phyloP scores from a whole-genome alignment of 352 stramenopile genomes.

The Globisporangium ultimum region DNA sequence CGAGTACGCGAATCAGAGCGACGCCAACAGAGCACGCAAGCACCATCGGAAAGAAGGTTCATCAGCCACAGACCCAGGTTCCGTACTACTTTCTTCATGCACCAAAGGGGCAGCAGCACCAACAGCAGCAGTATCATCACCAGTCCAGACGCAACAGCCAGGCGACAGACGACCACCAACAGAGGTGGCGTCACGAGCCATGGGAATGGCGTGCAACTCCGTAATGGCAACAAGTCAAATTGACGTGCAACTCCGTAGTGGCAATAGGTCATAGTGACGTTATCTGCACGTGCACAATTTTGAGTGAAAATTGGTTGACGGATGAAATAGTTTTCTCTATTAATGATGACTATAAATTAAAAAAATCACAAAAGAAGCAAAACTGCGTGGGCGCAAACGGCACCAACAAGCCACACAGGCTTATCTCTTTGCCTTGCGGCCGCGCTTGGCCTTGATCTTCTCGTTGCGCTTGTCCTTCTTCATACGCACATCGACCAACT shows the following conservation, averaged over 20 bases:
- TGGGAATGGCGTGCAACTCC: conserved; percentile 39
- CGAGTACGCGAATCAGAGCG: not conserved
- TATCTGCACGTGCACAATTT: too few species aligned
- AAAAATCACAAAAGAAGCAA: conserved; percentile 7
- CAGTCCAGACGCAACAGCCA: not conserved
- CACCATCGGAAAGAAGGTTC: not conserved
- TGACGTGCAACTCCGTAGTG: conserved; percentile 1
- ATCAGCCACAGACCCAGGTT: conserved; percentile 1
- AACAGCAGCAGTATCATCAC: conserved; percentile 6
- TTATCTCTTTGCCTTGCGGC: conserved; percentile 88
- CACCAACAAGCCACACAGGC: conserved; percentile 2
- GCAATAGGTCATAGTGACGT: not conserved
- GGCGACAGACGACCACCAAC: conserved; percentile 1
- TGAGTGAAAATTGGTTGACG: not conserved
- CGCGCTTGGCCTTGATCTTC: conserved; percentile 77
- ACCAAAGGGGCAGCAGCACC: conserved; percentile 4
- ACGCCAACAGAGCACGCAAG: not conserved
- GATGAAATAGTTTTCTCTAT: conserved; percentile 1
- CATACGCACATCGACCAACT: conserved; percentile 98
- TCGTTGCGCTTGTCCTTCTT: conserved; percentile 95
- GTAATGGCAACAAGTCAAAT: not conserved
- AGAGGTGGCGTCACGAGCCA: conserved; percentile 24
- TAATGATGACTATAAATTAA: conserved; percentile 12
- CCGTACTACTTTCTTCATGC: conserved; percentile 64
- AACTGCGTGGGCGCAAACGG: too few species aligned